Percentiles rank a stretch among this genome's conserved stretches.
These are phyloP conservation scores for Pythium brassicae DNA, from an alignment of 352 stramenopile species.

Conservation along the genomic window DNA sequence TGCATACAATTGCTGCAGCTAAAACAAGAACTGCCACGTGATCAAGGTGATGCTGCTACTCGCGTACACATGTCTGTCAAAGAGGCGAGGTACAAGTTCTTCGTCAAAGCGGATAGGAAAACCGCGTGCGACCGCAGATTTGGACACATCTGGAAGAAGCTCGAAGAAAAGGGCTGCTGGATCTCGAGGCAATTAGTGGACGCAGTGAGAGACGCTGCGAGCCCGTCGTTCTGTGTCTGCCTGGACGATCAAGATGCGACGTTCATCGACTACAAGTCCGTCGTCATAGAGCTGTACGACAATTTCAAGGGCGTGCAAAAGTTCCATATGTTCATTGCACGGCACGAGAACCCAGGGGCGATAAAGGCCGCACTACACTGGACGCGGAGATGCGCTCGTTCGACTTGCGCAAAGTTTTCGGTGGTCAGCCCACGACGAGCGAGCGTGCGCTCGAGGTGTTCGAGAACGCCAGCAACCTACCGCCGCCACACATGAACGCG, in stretches of 20 bases:
- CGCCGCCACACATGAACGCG: not conserved
- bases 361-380: not conserved
- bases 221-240: not conserved
- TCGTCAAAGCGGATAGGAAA: conserved; percentile 13
- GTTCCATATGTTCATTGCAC: conserved; percentile 1
- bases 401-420: not conserved
- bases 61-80: not conserved
- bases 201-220: not conserved
- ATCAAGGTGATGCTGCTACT: conserved; percentile 13
- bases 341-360: not conserved
- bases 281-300: not conserved
- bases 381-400: not conserved
- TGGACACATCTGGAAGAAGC: not conserved
- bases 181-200: not conserved
- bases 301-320: not conserved
- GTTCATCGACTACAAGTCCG: conserved; percentile 2
- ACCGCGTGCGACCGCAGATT: conserved; percentile 15
- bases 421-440: not conserved
- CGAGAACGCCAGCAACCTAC: not conserved
- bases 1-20: conserved; percentile 14
- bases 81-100: conserved; percentile 13
- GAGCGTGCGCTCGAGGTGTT: not conserved
- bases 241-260: not conserved
- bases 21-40: conserved; percentile 22
- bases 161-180: not conserved